phyloP scores from a whole-genome alignment of 2,329 filamentous ascomycete species.

The Alternaria triticina region DNA sequence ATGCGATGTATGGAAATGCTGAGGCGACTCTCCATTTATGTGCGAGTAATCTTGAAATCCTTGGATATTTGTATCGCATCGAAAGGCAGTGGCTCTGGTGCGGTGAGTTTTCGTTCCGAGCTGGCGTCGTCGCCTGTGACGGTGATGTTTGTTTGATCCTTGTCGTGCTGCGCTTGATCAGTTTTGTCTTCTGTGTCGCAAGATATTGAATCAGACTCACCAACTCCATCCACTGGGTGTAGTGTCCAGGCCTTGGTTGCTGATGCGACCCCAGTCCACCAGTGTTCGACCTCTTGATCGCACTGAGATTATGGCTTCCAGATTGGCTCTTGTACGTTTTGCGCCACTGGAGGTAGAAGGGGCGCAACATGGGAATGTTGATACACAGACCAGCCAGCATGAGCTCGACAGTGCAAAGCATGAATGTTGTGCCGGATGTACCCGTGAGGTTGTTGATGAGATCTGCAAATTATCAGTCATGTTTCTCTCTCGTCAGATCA shows the following conservation, averaged over 20 bases:
- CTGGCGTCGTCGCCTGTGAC: conserved; percentile 28
- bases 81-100: conserved; percentile 6
- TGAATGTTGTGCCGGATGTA: conserved; percentile 30
- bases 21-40: neutral
- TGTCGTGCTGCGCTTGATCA: conserved; percentile 21
- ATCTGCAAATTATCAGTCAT: conserved; percentile 13
- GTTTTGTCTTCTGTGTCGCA: neutral
- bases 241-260: conserved; percentile 15
- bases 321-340: conserved; percentile 23
- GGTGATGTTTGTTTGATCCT: conserved; percentile 19
- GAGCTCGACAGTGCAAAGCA: conserved; percentile 29
- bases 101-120: conserved; percentile 26
- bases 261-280: conserved; percentile 9
- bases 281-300: conserved; percentile 9
- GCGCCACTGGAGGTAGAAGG: conserved; percentile 28
- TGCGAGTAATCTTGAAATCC: conserved; percentile 21
- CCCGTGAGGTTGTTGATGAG: conserved; percentile 29
- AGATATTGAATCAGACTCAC: conserved; percentile 7
- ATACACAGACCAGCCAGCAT: conserved; percentile 31
- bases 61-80: conserved; percentile 26
- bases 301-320: conserved; percentile 8
- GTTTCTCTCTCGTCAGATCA: too few species aligned
- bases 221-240: conserved; percentile 31
- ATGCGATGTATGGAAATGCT: neutral
- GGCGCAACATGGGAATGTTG: conserved; percentile 32